A percentile compares a stretch with the other conserved stretches of the same genome.
Conservation (phyloP, 345 rosid species). For the Syzygium jambos region DNA sequence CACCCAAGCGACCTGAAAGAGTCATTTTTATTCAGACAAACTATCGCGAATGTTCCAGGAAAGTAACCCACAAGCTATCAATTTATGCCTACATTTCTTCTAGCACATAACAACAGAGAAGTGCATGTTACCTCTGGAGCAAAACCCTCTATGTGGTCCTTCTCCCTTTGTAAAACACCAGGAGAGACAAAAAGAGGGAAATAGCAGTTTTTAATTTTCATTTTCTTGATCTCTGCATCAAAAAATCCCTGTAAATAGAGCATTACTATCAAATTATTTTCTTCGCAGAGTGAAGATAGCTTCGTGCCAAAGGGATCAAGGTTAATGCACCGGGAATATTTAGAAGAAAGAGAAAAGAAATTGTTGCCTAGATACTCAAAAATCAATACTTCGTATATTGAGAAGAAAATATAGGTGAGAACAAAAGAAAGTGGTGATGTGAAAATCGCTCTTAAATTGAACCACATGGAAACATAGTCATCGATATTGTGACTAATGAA, state of each 20-base stretch:
- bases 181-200: constrained; percentile 98
- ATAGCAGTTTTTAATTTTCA: constrained; percentile 90
- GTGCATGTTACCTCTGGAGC: constrained; percentile 77
- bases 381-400: not conserved
- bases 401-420: not conserved
- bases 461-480: not conserved
- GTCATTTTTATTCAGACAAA: not conserved
- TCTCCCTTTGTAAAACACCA: constrained; percentile 74
- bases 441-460: not conserved
- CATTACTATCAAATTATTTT: not conserved
- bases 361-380: not conserved
- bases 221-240: constrained; percentile 84
- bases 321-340: not conserved
- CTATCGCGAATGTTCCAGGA: not conserved
- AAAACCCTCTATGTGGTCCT: constrained; percentile 92
- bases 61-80: not conserved
- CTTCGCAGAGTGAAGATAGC: not conserved
- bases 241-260: constrained; percentile 59
- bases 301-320: not conserved
- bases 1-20: constrained; percentile 92
- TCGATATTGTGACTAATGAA: not conserved
- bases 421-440: not conserved
- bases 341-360: not conserved
- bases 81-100: not conserved
- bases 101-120: not conserved